phyloP scores from a whole-genome alignment of 1,139 yeast species.

The Williopsis jadinii region DNA sequence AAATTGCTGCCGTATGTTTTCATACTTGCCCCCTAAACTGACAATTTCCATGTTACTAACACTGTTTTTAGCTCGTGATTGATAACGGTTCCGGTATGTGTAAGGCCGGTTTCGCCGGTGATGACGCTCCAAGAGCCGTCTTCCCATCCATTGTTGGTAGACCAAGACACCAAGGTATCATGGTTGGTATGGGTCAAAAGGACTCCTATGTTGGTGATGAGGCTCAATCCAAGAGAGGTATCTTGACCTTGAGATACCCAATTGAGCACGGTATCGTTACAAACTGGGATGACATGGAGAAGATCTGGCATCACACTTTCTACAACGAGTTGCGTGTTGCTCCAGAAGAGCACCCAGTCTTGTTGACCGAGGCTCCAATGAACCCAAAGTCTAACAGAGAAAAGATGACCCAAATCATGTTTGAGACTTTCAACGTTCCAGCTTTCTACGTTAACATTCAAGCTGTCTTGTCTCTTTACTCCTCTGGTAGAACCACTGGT shows the following conservation, averaged over 20 bases:
- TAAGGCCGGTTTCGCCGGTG: constrained; percentile 99
- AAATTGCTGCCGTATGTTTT: constrained; percentile 22
- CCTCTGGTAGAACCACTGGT: constrained; percentile 99
- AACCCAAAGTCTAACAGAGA: constrained; percentile 99
- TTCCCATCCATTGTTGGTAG: constrained; percentile 99
- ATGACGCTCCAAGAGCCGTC: constrained; percentile 99
- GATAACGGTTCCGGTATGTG: constrained; percentile 99
- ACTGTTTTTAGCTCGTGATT: constrained; percentile 49
- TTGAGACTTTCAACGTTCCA: constrained; percentile 98
- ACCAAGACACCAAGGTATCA: constrained; percentile 99
- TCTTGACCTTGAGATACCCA: constrained; percentile 96
- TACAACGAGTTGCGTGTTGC: constrained; percentile 98
- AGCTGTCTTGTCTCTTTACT: constrained; percentile 96
- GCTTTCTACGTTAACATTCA: constrained; percentile 98
- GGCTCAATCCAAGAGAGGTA: constrained; percentile 99
- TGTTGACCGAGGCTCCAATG: constrained; percentile 98
- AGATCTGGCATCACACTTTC: constrained; percentile 98
- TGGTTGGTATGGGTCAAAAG: constrained; percentile 99
- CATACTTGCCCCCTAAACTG: not conserved
- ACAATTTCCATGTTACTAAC: constrained; percentile 7
- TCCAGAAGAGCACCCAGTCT: constrained; percentile 98
- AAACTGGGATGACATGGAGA: constrained; percentile 99
- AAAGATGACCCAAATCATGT: constrained; percentile 98
- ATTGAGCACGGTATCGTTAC: constrained; percentile 99
- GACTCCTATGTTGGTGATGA: constrained; percentile 99